Percentiles rank a stretch among this genome's conserved stretches.
These are phyloP conservation scores for Botrytis sinoallii DNA, from an alignment of 2,329 filamentous ascomycete genomes.

Conservation along the genomic window DNA sequence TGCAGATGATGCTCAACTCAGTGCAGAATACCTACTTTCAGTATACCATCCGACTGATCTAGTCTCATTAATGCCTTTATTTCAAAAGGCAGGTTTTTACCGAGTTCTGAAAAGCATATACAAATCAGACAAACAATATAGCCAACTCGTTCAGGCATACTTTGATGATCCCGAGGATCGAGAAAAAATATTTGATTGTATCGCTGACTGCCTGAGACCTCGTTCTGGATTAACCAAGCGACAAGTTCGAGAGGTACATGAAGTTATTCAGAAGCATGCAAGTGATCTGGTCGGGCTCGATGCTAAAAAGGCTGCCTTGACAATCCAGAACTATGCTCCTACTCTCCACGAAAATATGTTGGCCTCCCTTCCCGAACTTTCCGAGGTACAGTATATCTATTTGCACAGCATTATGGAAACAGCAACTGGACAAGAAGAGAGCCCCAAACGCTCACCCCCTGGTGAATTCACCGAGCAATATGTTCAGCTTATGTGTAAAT, in stretches of 20 bases:
- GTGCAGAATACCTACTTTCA: conserved; percentile 89
- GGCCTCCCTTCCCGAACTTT: conserved; percentile 50
- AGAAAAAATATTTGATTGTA: conserved; percentile 72
- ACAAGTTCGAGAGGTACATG: conserved; percentile 69
- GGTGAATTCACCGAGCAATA: conserved; percentile 75
- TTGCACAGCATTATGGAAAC: conserved; percentile 72
- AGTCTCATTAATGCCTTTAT: conserved; percentile 68
- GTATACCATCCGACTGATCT: conserved; percentile 88
- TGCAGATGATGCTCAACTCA: conserved; percentile 93
- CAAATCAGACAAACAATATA: conserved; percentile 73
- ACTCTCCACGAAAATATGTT: conserved; percentile 56
- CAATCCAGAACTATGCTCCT: conserved; percentile 53
- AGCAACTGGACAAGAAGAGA: conserved; percentile 39
- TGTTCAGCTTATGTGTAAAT: conserved; percentile 86
- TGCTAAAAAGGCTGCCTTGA: conserved; percentile 53
- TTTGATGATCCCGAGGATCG: conserved; percentile 81
- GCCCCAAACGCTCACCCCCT: conserved; percentile 41
- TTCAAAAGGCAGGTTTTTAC: conserved; percentile 79
- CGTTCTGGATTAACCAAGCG: conserved; percentile 62
- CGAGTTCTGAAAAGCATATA: conserved; percentile 90
- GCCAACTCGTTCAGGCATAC: conserved; percentile 73
- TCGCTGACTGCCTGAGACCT: conserved; percentile 69
- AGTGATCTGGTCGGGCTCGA: conserved; percentile 56
- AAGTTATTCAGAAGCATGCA: conserved; percentile 56
- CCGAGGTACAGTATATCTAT: conserved; percentile 61